phyloP scores from a whole-genome alignment of 2,329 filamentous ascomycete species.

The Thelonectria rubi region DNA sequence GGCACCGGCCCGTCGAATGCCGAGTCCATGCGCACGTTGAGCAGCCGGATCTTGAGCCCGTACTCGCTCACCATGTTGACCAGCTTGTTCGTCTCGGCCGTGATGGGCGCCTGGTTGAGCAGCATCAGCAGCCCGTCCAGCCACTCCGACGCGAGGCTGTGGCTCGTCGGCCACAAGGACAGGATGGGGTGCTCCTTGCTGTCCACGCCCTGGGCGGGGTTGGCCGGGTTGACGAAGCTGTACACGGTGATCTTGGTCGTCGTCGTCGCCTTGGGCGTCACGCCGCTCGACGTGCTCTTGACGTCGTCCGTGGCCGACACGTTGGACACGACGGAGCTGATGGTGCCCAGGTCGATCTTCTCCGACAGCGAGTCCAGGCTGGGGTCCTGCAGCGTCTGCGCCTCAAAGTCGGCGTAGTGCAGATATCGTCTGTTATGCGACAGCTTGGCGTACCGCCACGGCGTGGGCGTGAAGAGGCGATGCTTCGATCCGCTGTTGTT shows the following conservation, averaged over 20 bases:
- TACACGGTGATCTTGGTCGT: conserved; percentile 93
- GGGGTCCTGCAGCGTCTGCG: conserved; percentile 71
- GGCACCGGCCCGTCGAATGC: conserved; percentile 71
- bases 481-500: conserved; percentile 44
- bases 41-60: conserved; percentile 87
- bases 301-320: conserved; percentile 73
- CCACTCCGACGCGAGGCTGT: conserved; percentile 93
- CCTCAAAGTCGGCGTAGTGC: conserved; percentile 86
- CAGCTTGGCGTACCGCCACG: conserved; percentile 86
- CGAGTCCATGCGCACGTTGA: conserved; percentile 90
- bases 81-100: conserved; percentile 92
- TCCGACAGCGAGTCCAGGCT: conserved; percentile 77
- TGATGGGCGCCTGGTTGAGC: conserved; percentile 93
- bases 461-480: conserved; percentile 59
- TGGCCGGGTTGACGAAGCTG: conserved; percentile 65
- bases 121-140: conserved; percentile 95
- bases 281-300: conserved; percentile 54
- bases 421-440: conserved; percentile 91
- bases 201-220: conserved; percentile 47
- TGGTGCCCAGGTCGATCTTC: conserved; percentile 85
- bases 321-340: conserved; percentile 94
- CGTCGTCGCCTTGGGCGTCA: conserved; percentile 56
- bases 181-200: conserved; percentile 77
- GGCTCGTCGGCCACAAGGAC: conserved; percentile 81
- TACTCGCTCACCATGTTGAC: conserved; percentile 88